Evolutionary conservation across 805 yeast genomes (phyloP).

Genomic region (Komagataella phaffii): DNA sequence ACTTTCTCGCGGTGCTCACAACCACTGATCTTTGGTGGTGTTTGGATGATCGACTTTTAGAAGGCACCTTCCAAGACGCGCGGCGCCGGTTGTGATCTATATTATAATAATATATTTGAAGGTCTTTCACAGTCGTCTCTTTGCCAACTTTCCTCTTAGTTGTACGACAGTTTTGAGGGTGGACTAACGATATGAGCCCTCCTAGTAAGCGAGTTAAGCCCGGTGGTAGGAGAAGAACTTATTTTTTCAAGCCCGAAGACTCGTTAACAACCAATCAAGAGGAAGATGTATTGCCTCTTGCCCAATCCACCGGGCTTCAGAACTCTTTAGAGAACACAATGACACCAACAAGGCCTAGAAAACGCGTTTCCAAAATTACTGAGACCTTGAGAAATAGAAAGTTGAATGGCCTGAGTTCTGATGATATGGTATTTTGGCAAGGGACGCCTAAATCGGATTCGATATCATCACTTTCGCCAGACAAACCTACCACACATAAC

Average conservation of each 20-base stretch:
- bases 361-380: not conserved
- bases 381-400: not conserved
- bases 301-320: not conserved
- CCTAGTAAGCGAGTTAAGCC: not conserved
- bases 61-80: not conserved
- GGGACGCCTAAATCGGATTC: constrained; percentile 20
- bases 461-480: constrained; percentile 5
- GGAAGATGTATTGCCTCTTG: not conserved
- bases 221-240: not conserved
- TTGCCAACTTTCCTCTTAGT: not conserved
- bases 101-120: not conserved
- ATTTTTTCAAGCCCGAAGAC: not conserved
- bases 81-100: not conserved
- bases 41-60: not conserved
- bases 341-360: not conserved
- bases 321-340: not conserved
- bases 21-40: not conserved
- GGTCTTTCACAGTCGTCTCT: not conserved
- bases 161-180: not conserved
- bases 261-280: not conserved
- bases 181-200: not conserved
- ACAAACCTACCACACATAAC: constrained; percentile 3
- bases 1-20: not conserved
- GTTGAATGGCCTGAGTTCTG: constrained; percentile 16
- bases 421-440: constrained; percentile 26